Base-by-base conservation (phyloP, 192 early-diverging fungal species). In the Entomortierella parvispora region DNA sequence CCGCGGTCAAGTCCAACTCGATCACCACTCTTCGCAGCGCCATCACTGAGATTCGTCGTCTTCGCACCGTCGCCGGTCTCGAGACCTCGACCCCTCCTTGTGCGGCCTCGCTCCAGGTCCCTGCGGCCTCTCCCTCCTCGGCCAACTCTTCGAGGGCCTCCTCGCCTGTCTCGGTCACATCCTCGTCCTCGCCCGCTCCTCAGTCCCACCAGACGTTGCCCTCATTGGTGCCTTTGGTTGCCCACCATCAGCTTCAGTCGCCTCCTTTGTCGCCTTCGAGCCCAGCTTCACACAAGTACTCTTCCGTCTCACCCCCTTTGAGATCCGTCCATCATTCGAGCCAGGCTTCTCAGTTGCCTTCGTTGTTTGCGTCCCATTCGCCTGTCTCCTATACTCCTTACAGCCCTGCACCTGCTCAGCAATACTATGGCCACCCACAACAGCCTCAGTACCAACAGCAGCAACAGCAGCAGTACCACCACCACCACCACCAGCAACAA, bases 1-100 rank as follows among this genome's bases (percentile, higher is more conserved):
- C 74, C 22, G 65, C 60, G 11, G 74, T 77, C 74, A 77, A 77
- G 58, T 77, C 74, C 33, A 77, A 77, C 55, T 77, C 74, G 48
- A 77, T 77, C 61, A 77, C 74, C 2, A 77, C 74, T 18, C 65
- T 77, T 22, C 65, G 74, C 51, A 77, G 64, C 48, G 74, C 74
- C 43, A 77, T 77, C 20, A 57, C 51, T 26, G 74, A 77, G 66
- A 77, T 77, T 33, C 74, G 74, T 51, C 74, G 74, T 20, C 74
- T 77, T 25, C 60, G 74, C 22, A 26, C 65, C 65, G 68, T 46
- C 33, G 74, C 66, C 4, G 74, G 74, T 9, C 60, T 77, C 48
- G 74, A 77, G 49, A 77, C 74, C 40, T 7, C 28, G 15, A 77
- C 74, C 28, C 65, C 58, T 25, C 74, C 74, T 25, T 77, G 65